Evolutionary conservation across 225 moss, liverwort and hornwort species (phyloP), one percentile per base, ranked within the genome.

Genomic region (Asterella californica): DNA sequence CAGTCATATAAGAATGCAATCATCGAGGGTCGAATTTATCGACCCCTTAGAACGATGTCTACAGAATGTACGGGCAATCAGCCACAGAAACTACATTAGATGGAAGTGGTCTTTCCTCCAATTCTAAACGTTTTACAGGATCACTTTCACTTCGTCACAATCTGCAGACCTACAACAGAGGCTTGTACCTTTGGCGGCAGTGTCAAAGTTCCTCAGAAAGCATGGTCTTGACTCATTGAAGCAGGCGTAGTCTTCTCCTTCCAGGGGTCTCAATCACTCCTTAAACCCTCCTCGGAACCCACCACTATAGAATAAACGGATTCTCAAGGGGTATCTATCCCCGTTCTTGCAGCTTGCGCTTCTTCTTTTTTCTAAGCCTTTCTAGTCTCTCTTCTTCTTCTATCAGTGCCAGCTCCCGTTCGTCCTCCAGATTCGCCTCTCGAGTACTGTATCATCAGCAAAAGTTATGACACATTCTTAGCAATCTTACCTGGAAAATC

Each of bases 381-480:
- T 87, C 87, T 65, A 21, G 82, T 32, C 53, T 82, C 47, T 84
- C 87, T n/a, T 87, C 87, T 80, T 79, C 82, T 66, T 87, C 84
- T 54, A 84, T 87, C 46, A 84, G 30, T 50, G 68, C 82, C 77
- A 82, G 61, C 83, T 87, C 84, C 55, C 80, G 65, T 67, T 82
- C 84, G 46, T 87, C 87, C 74, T 87, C 87, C 78, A 84, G 37
- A 63, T 76, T 82, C 4, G 78, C 87, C 38, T 84, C 87, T 48
- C 87, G 80, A 61, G 82, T 80, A 82, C 87, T 87, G 79, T 81
- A 77, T n/a, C 33, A 59, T 38, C 72, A 83, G 38, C 60, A 61
- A 3, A 61, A 61, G 60, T 42, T 7, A 42, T 2, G 4, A 2
- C 4, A 42, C 42, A 42, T 42, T 42, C 42, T 42, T 42, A 42